Evolutionary conservation across 805 yeast genomes (phyloP).

Genomic region (Candida hungchunana): DNA sequence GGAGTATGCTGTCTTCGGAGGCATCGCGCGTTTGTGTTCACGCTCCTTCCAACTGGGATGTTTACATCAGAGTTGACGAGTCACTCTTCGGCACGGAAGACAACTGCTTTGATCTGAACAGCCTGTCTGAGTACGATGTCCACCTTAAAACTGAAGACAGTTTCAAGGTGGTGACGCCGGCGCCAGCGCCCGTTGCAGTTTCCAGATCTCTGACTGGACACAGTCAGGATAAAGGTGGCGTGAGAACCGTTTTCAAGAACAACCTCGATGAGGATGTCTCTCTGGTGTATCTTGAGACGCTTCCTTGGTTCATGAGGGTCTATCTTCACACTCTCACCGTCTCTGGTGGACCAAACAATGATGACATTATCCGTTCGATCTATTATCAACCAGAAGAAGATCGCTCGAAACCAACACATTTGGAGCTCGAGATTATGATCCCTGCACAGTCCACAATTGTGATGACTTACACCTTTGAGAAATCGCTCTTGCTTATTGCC

Average conservation of each 20-base stretch:
- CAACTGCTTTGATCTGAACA: slow-evolving; percentile 35
- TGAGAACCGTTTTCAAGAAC: slow-evolving; percentile 74
- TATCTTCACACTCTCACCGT: slow-evolving; percentile 65
- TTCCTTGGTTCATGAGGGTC: slow-evolving; percentile 91
- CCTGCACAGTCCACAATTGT: slow-evolving; percentile 64
- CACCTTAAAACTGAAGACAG: slow-evolving; percentile 41
- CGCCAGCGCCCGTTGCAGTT: slow-evolving; percentile 60
- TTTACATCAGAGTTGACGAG: slow-evolving; percentile 30
- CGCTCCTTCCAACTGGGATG: slow-evolving; percentile 44
- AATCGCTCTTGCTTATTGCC: slow-evolving; percentile 73
- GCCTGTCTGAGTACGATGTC: slow-evolving; percentile 27
- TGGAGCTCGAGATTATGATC: slow-evolving; percentile 61
- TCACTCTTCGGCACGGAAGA: slow-evolving; percentile 29
- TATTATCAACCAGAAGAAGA: slow-evolving; percentile 76
- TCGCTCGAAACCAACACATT: slow-evolving; percentile 74
- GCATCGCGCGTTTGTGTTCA: slow-evolving; percentile 43
- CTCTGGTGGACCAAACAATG: slow-evolving; percentile 24
- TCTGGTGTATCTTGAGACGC: slow-evolving; percentile 67
- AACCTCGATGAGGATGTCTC: slow-evolving; percentile 46
- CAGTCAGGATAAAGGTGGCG: slow-evolving; percentile 87
- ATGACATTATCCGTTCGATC: slow-evolving; percentile 43
- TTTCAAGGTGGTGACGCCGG: slow-evolving; percentile 33
- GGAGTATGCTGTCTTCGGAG: slow-evolving; percentile 49
- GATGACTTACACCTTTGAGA: slow-evolving; percentile 77
- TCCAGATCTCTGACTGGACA: slow-evolving; percentile 88